phyloP scores from a whole-genome alignment of 768 basidiomycete genomes.

The Imleria badia region DNA sequence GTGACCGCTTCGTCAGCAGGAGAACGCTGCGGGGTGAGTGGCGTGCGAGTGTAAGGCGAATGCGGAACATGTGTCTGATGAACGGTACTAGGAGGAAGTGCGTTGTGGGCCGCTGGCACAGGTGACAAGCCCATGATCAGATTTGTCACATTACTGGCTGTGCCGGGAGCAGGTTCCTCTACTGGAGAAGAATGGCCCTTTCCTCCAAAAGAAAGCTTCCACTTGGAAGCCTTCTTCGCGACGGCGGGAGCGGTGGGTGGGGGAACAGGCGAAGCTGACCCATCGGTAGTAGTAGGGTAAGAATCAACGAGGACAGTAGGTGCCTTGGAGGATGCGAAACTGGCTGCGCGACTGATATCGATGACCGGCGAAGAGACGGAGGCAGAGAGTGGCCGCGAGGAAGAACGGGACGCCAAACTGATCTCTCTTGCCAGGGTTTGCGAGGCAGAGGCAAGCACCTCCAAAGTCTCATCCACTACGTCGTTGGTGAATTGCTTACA shows the following conservation, averaged over 20 bases:
- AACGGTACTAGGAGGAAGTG: background rate
- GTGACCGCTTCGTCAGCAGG: slow-evolving; percentile 43
- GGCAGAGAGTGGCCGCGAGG: slow-evolving; percentile 32
- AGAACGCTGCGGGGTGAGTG: slow-evolving; percentile 33
- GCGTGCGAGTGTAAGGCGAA: slow-evolving; percentile 29
- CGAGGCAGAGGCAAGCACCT: slow-evolving; percentile 74
- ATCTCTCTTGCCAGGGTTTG: slow-evolving; percentile 85
- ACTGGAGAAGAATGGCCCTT: slow-evolving; percentile 50
- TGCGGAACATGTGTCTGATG: slow-evolving; percentile 14
- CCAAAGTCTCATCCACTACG: slow-evolving; percentile 54
- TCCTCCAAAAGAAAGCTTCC: slow-evolving; percentile 52
- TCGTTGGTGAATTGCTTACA: slow-evolving; percentile 44
- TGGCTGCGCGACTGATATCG: slow-evolving; percentile 25
- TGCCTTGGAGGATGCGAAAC: slow-evolving; percentile 36
- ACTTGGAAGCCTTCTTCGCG: slow-evolving; percentile 77
- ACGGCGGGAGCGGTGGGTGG: slow-evolving; percentile 37
- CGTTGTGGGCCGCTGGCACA: slow-evolving; percentile 8
- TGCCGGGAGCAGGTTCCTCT: slow-evolving; percentile 48
- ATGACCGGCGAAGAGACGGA: slow-evolving; percentile 16
- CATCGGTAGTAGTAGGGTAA: slow-evolving; percentile 13
- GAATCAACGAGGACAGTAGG: slow-evolving; percentile 36
- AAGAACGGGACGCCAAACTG: slow-evolving; percentile 59
- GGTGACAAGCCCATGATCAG: slow-evolving; percentile 61
- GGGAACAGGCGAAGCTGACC: slow-evolving; percentile 21
- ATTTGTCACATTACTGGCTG: slow-evolving; percentile 75